phyloP scores from a whole-genome alignment of 495 filamentous ascomycete genomes.

The Daldinia decipiens region DNA sequence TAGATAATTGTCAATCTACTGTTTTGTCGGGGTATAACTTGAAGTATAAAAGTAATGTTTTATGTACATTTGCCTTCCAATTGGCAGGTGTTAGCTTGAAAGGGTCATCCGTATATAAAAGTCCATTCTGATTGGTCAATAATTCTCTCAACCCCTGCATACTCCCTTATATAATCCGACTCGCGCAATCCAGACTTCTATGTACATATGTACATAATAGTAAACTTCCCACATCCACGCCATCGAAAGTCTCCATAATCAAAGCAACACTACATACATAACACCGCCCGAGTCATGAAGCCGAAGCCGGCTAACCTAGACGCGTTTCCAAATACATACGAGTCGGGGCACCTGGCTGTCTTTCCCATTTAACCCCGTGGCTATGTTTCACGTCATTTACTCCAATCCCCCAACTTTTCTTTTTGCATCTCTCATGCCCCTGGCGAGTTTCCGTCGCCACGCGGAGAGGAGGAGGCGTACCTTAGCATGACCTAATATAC shows the following conservation, averaged over 20 bases:
- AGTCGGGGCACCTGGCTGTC: conserved; percentile 21
- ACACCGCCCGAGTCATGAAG: conserved; percentile 13
- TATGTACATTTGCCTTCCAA: too few relatives aligned
- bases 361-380: conserved; percentile 36
- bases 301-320: conserved; percentile 3
- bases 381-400: too few relatives aligned
- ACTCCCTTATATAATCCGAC: conserved; percentile 16
- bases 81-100: too few relatives aligned
- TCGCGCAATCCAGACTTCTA: conserved; percentile 9
- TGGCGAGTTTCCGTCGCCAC: conserved; percentile 26
- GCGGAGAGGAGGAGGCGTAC: conserved; percentile 31
- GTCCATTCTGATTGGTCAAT: too few relatives aligned
- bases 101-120: too few relatives aligned
- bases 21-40: too few relatives aligned
- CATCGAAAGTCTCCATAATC: neutral
- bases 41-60: too few relatives aligned
- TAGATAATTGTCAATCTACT: too few relatives aligned
- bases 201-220: too few relatives aligned
- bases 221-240: neutral
- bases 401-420: conserved; percentile 8
- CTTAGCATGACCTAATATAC: conserved; percentile 42
- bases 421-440: neutral
- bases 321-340: conserved; percentile 23
- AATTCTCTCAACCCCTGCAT: conserved; percentile 7
- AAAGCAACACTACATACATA: neutral